phyloP scores from a whole-genome alignment of 495 filamentous ascomycete species.

The Aspergillus egyptiacus region DNA sequence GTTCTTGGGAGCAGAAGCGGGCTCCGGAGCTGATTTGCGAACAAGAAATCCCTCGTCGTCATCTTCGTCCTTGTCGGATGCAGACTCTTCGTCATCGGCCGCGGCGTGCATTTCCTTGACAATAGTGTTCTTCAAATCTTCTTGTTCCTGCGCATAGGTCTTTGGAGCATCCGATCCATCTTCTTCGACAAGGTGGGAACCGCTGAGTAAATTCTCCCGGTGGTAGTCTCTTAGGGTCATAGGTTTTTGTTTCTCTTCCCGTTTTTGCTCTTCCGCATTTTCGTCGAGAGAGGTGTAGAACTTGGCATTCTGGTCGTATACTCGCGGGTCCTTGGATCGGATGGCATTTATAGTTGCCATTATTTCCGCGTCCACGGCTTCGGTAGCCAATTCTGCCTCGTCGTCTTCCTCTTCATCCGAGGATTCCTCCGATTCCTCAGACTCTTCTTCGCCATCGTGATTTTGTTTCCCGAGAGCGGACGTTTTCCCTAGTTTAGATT shows the following conservation, averaged over 20 bases:
- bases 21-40: constrained; percentile 36
- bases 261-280: constrained; percentile 20
- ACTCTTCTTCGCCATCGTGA: constrained; percentile 23
- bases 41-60: constrained; percentile 70
- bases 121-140: constrained; percentile 66
- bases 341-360: constrained; percentile 79
- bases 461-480: constrained; percentile 29
- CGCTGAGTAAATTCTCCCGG: constrained; percentile 70
- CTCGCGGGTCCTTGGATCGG: constrained; percentile 76
- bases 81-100: constrained; percentile 30
- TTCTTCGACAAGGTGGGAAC: constrained; percentile 51
- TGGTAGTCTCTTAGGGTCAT: constrained; percentile 90
- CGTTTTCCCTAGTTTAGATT: constrained; percentile 71
- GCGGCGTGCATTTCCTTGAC: constrained; percentile 74
- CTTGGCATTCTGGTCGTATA: constrained; percentile 71
- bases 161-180: constrained; percentile 40
- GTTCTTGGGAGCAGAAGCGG: constrained; percentile 38
- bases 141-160: constrained; percentile 84
- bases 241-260: constrained; percentile 66
- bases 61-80: constrained; percentile 53
- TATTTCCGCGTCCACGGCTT: constrained; percentile 79
- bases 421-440: neutral
- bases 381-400: constrained; percentile 73
- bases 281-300: constrained; percentile 69
- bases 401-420: constrained; percentile 82